Conservation (phyloP, 2,329 filamentous ascomycete genomes). For the Ambrosiella cleistominuta region DNA sequence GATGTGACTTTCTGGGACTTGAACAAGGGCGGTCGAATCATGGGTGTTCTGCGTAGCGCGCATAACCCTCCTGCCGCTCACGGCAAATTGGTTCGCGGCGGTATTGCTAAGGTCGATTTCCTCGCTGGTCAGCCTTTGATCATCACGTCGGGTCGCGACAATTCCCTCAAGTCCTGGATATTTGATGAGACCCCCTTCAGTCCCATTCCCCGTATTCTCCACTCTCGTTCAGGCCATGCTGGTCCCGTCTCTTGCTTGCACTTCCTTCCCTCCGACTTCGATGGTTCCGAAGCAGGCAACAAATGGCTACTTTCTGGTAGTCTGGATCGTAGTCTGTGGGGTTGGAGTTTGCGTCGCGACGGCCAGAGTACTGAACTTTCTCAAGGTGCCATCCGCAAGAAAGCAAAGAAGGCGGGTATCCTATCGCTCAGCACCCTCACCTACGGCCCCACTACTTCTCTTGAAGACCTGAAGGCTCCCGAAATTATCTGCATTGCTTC, state of each 20-base stretch:
- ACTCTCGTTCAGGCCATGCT: constrained; percentile 75
- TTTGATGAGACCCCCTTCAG: constrained; percentile 88
- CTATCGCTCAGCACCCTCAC: constrained; percentile 37
- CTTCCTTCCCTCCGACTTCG: constrained; percentile 76
- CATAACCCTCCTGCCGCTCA: constrained; percentile 56
- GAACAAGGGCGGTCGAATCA: constrained; percentile 71
- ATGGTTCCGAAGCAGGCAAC: constrained; percentile 71
- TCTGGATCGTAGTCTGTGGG: constrained; percentile 82
- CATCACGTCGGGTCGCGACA: constrained; percentile 79
- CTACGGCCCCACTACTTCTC: constrained; percentile 42
- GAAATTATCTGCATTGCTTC: constrained; percentile 85
- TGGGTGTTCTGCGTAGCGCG: constrained; percentile 71
- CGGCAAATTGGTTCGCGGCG: constrained; percentile 44
- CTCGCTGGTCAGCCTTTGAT: constrained; percentile 76
- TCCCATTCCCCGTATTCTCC: constrained; percentile 66
- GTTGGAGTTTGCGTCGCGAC: constrained; percentile 85
- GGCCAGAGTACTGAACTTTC: constrained; percentile 87
- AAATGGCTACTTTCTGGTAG: constrained; percentile 92
- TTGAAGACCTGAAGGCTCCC: constrained; percentile 70
- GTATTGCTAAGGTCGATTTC: constrained; percentile 78
- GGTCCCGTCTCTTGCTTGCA: constrained; percentile 65
- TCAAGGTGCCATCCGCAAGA: constrained; percentile 74
- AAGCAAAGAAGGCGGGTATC: constrained; percentile 74
- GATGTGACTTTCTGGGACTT: constrained; percentile 95
- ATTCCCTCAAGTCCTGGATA: constrained; percentile 89